Base-by-base conservation (phyloP, 768 basidiomycete species). In the Chlorophyllum brunneum region DNA sequence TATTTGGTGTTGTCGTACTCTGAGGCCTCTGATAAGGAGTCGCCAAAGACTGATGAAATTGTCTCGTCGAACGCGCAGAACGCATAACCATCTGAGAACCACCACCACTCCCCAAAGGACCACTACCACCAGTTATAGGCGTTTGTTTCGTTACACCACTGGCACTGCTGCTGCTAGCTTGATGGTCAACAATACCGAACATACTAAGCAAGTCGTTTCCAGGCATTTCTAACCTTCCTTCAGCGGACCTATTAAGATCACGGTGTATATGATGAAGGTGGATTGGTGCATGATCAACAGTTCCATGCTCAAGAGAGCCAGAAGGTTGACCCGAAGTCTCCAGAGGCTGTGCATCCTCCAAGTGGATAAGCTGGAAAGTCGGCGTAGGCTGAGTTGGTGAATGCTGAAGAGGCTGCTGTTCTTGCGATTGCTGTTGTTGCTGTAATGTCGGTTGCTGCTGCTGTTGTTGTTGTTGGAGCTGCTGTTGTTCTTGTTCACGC, bases 401-500 rank as follows among this genome's bases (percentile, higher is more conserved):
- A 45, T 64, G 61, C 18, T 63, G 59, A 47, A 50, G 44, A 41
- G 31, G 45, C 8, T 45, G 31, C 22, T 51, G 15, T 18, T 39
- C 26, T 43, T 57, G 64, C 20, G 63, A 63, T 15, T 65, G 62
- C 27, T 62, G 63, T 42, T 63, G 61, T 18, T 63, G 63, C 39
- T 63, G 63, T 45, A 64, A 40, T 22, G 5, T 5, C 36, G n/a
- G 67, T 26, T 63, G 66, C 15, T 58, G 61, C 9, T 63, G 60
- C 47, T 65, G 70, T 29, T 71, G 70, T 54, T 67, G 67, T n/a
- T 67, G 67, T 42, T 66, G 68, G 53, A 70, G 67, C 50, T 73
- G 68, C 45, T 63, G 58, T 46, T 70, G 70, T 48, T 69, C 72
- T 56, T 70, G 65, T 57, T 74, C 65, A 59, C 65, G 70, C 56